Evolutionary conservation across 78 protist species (phyloP).

Genomic region (Dictyostelium citrinum): DNA sequence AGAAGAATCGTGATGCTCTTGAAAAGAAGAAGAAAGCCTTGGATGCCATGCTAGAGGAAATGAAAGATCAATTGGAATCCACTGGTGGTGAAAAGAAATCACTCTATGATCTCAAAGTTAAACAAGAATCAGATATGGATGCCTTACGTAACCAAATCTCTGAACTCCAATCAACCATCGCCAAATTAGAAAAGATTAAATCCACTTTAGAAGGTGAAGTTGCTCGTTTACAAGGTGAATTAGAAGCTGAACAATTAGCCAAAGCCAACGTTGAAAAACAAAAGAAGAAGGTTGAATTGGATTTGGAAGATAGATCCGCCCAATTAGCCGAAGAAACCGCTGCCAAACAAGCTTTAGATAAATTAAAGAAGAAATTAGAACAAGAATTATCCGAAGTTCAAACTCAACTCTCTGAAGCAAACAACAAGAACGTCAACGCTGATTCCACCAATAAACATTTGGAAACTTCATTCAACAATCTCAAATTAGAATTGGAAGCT

Average conservation of each 20-base stretch:
- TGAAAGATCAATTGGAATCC: constrained; percentile 66
- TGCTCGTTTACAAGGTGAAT: constrained; percentile 47
- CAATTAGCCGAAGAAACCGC: constrained; percentile 42
- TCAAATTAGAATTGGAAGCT: constrained; percentile 65
- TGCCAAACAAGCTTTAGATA: constrained; percentile 42
- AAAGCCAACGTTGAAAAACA: constrained; percentile 66
- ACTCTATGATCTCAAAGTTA: constrained; percentile 57
- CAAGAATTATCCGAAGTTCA: constrained; percentile 65
- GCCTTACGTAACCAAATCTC: constrained; percentile 69
- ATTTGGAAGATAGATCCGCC: constrained; percentile 59
- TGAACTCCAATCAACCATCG: constrained; percentile 63
- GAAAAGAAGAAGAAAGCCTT: constrained; percentile 77
- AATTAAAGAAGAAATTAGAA: constrained; percentile 65
- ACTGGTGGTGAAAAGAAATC: constrained; percentile 81
- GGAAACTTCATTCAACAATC: neutral
- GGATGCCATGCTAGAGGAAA: constrained; percentile 57
- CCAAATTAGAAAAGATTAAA: constrained; percentile 66
- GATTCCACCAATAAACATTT: constrained; percentile 48
- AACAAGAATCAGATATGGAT: constrained; percentile 68
- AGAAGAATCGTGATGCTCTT: constrained; percentile 52
- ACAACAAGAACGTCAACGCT: constrained; percentile 2
- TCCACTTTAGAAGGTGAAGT: constrained; percentile 76
- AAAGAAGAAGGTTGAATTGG: constrained; percentile 77
- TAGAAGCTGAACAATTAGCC: constrained; percentile 44
- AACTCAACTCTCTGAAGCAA: constrained; percentile 43